These are phyloP conservation scores for Phyllosticta paracitricarpa DNA, from an alignment of 2,329 filamentous ascomycete species.

Conservation along the genomic window DNA sequence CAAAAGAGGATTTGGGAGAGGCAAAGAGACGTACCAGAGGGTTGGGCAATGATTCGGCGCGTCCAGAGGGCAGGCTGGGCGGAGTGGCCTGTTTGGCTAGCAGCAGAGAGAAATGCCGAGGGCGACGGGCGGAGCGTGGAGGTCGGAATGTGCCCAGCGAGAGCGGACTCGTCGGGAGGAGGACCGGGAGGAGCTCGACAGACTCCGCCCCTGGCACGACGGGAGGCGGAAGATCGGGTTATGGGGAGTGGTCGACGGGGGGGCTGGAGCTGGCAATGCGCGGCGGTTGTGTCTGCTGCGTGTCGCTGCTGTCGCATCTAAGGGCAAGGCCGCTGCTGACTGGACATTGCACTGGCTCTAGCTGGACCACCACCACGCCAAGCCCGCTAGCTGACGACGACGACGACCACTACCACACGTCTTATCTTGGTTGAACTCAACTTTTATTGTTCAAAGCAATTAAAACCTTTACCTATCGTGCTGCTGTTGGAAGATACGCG, in stretches of 20 bases:
- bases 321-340: neutral
- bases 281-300: neutral
- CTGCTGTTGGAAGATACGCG: neutral
- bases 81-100: constrained; percentile 23
- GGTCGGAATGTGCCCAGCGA: constrained; percentile 18
- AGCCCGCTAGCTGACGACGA: neutral
- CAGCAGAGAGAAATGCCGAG: constrained; percentile 11
- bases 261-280: neutral
- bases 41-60: constrained; percentile 18
- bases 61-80: constrained; percentile 29
- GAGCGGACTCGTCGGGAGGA: neutral
- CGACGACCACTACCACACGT: neutral
- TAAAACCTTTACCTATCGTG: neutral
- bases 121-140: constrained; percentile 14
- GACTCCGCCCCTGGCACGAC: neutral
- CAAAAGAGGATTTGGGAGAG: constrained; percentile 6
- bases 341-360: neutral
- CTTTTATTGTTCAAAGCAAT: neutral
- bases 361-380: neutral
- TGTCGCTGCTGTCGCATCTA: neutral
- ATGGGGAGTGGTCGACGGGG: neutral
- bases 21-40: constrained; percentile 25
- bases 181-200: neutral
- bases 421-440: neutral
- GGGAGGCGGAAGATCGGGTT: neutral